Evolutionary conservation across 495 filamentous ascomycete species (phyloP), one percentile per base, ranked within the genome.

Genomic region (Aspergillus haitiensis): DNA sequence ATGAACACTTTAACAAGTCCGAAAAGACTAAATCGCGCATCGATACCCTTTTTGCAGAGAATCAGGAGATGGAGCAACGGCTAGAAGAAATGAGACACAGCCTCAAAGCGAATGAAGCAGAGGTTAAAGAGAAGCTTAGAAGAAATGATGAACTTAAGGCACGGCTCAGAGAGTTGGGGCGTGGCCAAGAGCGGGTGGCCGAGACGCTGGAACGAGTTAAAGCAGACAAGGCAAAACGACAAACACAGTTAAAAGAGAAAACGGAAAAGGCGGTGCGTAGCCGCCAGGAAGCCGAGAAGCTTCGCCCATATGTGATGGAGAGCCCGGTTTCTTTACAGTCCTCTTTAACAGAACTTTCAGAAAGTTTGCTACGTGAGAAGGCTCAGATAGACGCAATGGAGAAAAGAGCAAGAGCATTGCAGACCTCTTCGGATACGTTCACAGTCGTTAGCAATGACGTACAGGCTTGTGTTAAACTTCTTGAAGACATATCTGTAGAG

Each of bases 361-460:
- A 89, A 69, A 88, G 83, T 33, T 77, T 98, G 15, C 78, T 80
- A 58, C 76, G 77, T 16, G 92, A 98, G 62, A 93, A 93, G 62
- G 78, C 84, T 9, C 86, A 89, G 36, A 94, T 95, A 57, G 94
- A 98, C 69, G 77, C 83, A 2, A 84, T 97, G 53, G 95, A 98
- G 69, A 86, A 89, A 55, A 83, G 92, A 36, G 84, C 88, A 10
- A 82, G 95, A 42, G 94, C 92, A 5, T 78, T 98, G n/a, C 92
- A 97, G 67, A 97, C 92, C 3, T 92, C 88, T 16, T 86, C 87
- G 6, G 93, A 97, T 72, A 91, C 91, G 1, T 98, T 97, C 65
- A 81, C 82, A 5, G 85, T 93, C 1, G 90, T 97, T 8, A 77
- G 86, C 7, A 83, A 87, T 36, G 93, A 98, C 66, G 91, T 98